Base-by-base conservation (phyloP, 169 alveolate species). In the Plasmodium cynomolgi region DNA sequence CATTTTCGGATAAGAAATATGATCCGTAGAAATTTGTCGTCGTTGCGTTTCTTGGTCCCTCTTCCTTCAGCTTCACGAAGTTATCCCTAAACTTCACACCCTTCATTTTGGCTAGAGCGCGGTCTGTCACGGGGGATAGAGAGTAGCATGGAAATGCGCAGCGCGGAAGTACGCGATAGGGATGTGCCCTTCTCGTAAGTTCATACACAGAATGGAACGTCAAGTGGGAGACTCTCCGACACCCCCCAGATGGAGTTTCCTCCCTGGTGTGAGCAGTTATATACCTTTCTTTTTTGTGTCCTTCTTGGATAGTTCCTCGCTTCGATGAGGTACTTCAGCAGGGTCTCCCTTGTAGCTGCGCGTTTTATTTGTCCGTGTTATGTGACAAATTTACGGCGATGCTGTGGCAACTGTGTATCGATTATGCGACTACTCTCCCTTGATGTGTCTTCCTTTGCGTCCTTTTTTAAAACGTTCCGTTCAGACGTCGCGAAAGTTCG, bases 11-110 rank as follows among this genome's bases (percentile, higher is more conserved):
- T 17, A 90, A 26, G 73, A 62, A 90, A 17, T 90, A 90, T 17
- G 91, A 79, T 37, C 94, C 94, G 72, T 90, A 90, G 71, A 90
- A 90, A 79, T 90, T 90, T 1, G 94, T 90, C 6, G 94, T 90
- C 4, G 88, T 90, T 20, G 84, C 94, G 82, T 90, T 90, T 71
- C 94, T 37, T 3, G 94, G 94, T 1, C 94, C 94, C 33, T 90
- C 94, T 71, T 80, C 80, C 17, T 72, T 47, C 71, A 90, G 50
- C 1, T 80, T 79, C 13, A 90, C 83, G 50, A 90, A 90, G 50
- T 90, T 80, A 26, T 90, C 94, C 13, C 44, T 56, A 29, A 39
- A 80, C 31, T 90, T 90, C 50, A 90, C 83, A 26, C 73, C 47
- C 56, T 73, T 58, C 94, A 90, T 90, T 31, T 90, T 71, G 58